phyloP scores from a whole-genome alignment of 345 rosid genomes.

The Eucalyptus viminalis region DNA sequence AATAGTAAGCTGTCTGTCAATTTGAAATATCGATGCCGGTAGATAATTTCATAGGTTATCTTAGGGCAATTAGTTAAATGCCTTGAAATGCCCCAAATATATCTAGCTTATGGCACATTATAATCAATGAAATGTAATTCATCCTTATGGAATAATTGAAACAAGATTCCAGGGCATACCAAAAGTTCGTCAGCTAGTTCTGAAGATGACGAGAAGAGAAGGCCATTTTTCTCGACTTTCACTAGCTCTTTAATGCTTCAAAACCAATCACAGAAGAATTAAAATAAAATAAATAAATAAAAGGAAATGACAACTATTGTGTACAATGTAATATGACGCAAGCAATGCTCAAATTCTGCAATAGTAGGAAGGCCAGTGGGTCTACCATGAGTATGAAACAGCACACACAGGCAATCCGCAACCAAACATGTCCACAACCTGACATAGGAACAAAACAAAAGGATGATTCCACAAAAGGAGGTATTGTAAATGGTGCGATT shows the following conservation, averaged over 20 bases:
- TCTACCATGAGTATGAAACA: slow-evolving; percentile 90
- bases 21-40: not conserved
- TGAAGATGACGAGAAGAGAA: slow-evolving; percentile 90
- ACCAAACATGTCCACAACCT: slow-evolving; percentile 99
- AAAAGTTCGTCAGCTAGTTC: slow-evolving; percentile 79
- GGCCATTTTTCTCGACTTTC: slow-evolving; percentile 69
- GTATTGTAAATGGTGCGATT: not conserved
- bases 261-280: not conserved
- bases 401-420: slow-evolving; percentile 97
- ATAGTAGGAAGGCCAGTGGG: not conserved
- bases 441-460: not conserved
- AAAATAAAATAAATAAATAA: not conserved
- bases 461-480: not conserved
- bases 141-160: not conserved
- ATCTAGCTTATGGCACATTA: not conserved
- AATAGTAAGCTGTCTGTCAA: not conserved
- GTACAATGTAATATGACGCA: not conserved
- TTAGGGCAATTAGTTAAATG: not conserved
- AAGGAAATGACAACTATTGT: not conserved
- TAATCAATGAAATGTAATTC: not conserved
- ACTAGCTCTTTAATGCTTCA: slow-evolving; percentile 85
- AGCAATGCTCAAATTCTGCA: not conserved
- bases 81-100: not conserved
- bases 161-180: slow-evolving; percentile 20
- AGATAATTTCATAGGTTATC: not conserved